These are phyloP conservation scores for Colletotrichum magnum DNA, from an alignment of 2,329 filamentous ascomycete species.

Conservation along the genomic window DNA sequence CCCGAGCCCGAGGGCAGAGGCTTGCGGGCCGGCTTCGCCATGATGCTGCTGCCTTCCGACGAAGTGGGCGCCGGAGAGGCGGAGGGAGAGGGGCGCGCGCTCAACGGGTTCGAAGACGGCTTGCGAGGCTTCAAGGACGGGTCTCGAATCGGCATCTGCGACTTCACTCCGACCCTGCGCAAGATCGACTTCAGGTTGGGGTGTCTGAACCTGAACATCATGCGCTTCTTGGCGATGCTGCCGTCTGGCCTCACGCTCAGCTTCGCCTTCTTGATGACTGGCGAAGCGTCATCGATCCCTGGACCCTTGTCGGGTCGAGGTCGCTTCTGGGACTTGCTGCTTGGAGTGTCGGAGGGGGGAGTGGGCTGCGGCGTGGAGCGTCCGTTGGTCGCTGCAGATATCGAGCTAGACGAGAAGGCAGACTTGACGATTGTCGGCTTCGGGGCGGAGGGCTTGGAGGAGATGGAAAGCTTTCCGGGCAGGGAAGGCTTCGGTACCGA, in stretches of 20 bases:
- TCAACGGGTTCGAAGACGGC: constrained; percentile 14
- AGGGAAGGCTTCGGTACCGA: neutral
- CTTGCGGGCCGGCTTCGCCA: constrained; percentile 52
- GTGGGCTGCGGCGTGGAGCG: constrained; percentile 30
- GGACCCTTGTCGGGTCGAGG: constrained; percentile 56
- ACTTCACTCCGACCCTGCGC: constrained; percentile 40
- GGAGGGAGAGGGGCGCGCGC: constrained; percentile 45
- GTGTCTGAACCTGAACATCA: constrained; percentile 56
- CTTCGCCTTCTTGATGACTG: constrained; percentile 57
- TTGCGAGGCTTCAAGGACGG: constrained; percentile 36
- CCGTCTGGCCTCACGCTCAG: constrained; percentile 45
- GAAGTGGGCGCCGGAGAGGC: constrained; percentile 45
- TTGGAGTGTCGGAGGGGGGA: constrained; percentile 33
- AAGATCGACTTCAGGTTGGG: constrained; percentile 52
- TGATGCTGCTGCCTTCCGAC: constrained; percentile 47
- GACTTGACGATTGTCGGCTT: constrained; percentile 18
- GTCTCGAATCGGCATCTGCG: constrained; percentile 21
- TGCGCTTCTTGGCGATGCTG: constrained; percentile 46
- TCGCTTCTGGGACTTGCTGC: constrained; percentile 50
- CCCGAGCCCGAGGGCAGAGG: constrained; percentile 47
- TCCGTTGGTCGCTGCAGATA: constrained; percentile 14
- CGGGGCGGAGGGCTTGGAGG: constrained; percentile 14
- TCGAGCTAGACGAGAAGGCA: constrained; percentile 10
- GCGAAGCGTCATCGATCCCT: constrained; percentile 49
- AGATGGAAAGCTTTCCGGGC: neutral